A percentile compares a stretch with the other conserved stretches of the same genome.
phyloP scores from a whole-genome alignment of 179 eudicot species.

The Actinidia polygama region DNA sequence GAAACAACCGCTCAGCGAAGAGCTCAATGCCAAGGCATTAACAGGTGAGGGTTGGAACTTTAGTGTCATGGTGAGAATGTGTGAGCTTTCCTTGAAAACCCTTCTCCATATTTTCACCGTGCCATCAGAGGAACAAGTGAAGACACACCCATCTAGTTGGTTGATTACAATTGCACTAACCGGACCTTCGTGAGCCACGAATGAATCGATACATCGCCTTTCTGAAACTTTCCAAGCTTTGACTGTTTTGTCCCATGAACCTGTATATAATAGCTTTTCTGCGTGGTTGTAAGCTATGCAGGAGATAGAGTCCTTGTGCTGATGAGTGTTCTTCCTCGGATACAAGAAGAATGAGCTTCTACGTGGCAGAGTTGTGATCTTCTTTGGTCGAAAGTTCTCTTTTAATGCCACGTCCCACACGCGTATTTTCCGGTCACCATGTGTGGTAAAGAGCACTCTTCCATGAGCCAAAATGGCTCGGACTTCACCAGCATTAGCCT shows the following conservation, averaged over 20 bases:
- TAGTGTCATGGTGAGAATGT: constrained; percentile 61
- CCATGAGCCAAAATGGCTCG: constrained; percentile 48
- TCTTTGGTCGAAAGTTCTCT: constrained; percentile 44
- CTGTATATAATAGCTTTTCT: constrained; percentile 60
- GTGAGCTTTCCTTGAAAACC: constrained; percentile 53
- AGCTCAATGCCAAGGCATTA: constrained; percentile 59
- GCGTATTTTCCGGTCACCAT: constrained; percentile 53
- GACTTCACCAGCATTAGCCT: constrained; percentile 42
- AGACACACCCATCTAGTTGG: constrained; percentile 58
- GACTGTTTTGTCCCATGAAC: constrained; percentile 61
- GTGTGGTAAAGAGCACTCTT: constrained; percentile 56
- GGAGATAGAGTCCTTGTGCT: constrained; percentile 55
- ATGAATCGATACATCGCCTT: constrained; percentile 54
- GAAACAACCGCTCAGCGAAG: constrained; percentile 28
- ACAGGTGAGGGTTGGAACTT: constrained; percentile 57
- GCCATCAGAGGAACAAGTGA: constrained; percentile 67
- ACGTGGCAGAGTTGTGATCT: constrained; percentile 48
- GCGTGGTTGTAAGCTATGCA: constrained; percentile 65
- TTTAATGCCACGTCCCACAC: constrained; percentile 39
- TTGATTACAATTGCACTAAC: constrained; percentile 53
- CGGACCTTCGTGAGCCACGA: constrained; percentile 57
- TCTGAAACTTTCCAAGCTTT: constrained; percentile 59
- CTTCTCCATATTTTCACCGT: constrained; percentile 68
- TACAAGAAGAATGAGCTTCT: constrained; percentile 28
- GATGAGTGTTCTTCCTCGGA: constrained; percentile 29